phyloP scores from a whole-genome alignment of 2,329 filamentous ascomycete genomes.

The Fusarium avenaceum region DNA sequence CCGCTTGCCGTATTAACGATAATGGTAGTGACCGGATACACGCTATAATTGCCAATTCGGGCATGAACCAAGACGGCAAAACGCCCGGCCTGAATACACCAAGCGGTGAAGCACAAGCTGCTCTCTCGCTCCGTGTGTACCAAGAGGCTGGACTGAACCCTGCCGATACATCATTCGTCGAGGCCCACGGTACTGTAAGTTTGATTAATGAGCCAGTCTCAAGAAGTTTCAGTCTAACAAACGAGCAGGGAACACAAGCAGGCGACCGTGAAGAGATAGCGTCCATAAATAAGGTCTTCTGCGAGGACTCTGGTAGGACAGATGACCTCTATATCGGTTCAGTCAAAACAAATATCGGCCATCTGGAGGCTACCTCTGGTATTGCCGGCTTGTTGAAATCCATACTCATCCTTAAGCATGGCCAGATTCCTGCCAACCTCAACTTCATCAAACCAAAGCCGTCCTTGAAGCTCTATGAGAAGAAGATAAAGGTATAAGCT shows the following conservation, averaged over 20 bases:
- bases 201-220: rapidly evolving
- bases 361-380: slow-evolving; percentile 9
- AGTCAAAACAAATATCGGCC: slow-evolving; percentile 17
- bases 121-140: slow-evolving; percentile 9
- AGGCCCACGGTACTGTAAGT: slow-evolving; percentile 13
- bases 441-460: slow-evolving; percentile 18
- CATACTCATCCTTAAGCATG: slow-evolving; percentile 5
- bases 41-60: slow-evolving; percentile 13
- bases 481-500: slow-evolving; percentile 1
- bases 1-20: background rate
- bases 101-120: slow-evolving; percentile 8
- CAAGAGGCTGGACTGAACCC: slow-evolving; percentile 14
- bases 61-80: slow-evolving; percentile 19
- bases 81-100: slow-evolving; percentile 13
- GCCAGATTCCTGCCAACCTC: slow-evolving; percentile 7
- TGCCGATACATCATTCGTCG: slow-evolving; percentile 1
- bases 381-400: slow-evolving; percentile 13
- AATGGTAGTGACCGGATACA: slow-evolving; percentile 6
- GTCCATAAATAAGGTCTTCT: slow-evolving; percentile 9
- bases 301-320: background rate
- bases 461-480: slow-evolving; percentile 11
- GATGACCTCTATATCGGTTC: slow-evolving; percentile 13
- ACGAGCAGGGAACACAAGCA: slow-evolving; percentile 10
- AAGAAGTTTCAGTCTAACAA: rapidly evolving
- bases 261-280: slow-evolving; percentile 14